These are phyloP conservation scores for Vitis cinerea DNA, from an alignment of 164 flowering plant genomes.

Conservation along the genomic window DNA sequence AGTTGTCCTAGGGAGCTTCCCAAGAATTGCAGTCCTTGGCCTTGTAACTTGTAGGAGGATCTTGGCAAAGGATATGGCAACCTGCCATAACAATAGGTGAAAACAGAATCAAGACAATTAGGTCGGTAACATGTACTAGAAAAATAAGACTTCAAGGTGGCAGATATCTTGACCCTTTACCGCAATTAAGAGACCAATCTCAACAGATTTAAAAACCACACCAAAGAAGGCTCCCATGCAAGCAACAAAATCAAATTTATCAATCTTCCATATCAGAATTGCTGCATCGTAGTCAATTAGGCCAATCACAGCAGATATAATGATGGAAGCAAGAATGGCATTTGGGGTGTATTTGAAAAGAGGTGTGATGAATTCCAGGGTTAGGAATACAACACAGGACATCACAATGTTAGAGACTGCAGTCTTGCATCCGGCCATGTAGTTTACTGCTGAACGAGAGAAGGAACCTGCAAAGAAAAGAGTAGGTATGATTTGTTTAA, in stretches of 20 bases:
- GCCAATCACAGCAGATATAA: slow-evolving; percentile 75
- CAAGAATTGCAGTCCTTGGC: slow-evolving; percentile 74
- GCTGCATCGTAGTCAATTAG: slow-evolving; percentile 72
- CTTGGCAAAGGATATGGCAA: slow-evolving; percentile 72
- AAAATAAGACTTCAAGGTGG: neutral
- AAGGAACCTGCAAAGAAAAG: slow-evolving; percentile 67
- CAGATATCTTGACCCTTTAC: slow-evolving; percentile 34
- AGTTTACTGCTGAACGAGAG: slow-evolving; percentile 91
- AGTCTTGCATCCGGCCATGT: slow-evolving; percentile 90
- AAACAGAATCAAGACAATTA: neutral
- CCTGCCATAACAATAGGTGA: slow-evolving; percentile 30
- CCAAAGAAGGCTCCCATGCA: slow-evolving; percentile 96
- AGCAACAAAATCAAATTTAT: slow-evolving; percentile 84
- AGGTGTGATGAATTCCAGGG: slow-evolving; percentile 73
- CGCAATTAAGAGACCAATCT: slow-evolving; percentile 85
- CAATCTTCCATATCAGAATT: slow-evolving; percentile 78
- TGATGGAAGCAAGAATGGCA: slow-evolving; percentile 87
- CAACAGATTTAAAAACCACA: slow-evolving; percentile 74
- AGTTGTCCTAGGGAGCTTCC: slow-evolving; percentile 57
- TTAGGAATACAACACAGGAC: slow-evolving; percentile 72
- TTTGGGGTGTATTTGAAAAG: slow-evolving; percentile 92
- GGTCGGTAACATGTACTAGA: neutral
- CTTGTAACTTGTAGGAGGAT: slow-evolving; percentile 84
- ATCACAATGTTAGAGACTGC: slow-evolving; percentile 89
- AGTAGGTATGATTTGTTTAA: neutral